Conservation (phyloP, 202 grass and related monocot genomes). For the Setaria viridis region DNA sequence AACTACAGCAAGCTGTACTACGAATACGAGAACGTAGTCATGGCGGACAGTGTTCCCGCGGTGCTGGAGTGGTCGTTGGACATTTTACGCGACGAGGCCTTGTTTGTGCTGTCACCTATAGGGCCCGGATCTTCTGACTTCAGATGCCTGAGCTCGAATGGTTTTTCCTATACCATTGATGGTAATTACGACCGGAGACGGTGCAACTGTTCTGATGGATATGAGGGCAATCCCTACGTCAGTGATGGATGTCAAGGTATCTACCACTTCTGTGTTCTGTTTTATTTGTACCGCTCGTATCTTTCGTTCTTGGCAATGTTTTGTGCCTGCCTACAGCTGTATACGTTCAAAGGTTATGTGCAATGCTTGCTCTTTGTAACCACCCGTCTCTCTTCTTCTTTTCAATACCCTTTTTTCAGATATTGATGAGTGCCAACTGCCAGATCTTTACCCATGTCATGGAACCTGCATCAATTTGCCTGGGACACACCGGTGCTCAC, state of each 20-base stretch:
- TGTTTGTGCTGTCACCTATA: not conserved
- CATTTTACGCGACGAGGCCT: not conserved
- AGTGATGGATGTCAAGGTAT: constrained; percentile 37
- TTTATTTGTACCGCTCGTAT: no score
- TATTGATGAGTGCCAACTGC: constrained; percentile 49
- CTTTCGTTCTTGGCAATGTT: no score
- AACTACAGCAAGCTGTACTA: no score
- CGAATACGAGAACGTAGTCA: no score
- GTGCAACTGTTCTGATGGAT: constrained; percentile 33
- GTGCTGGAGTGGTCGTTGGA: constrained; percentile 48
- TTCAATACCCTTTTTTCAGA: constrained; percentile 37
- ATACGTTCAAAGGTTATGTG: no score
- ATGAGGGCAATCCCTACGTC: constrained; percentile 31
- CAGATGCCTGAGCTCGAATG: constrained; percentile 15
- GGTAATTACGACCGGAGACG: not conserved
- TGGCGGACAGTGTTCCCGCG: not conserved
- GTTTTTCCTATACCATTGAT: not conserved
- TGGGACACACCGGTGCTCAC: constrained; percentile 48
- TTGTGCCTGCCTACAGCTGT: no score
- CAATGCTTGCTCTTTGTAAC: no score
- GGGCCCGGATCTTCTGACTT: constrained; percentile 1
- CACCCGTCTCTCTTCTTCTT: no score
- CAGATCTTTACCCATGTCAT: constrained; percentile 44
- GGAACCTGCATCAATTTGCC: constrained; percentile 56
- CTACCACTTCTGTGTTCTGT: no score